Evolutionary conservation across 345 rosid species (phyloP).

Genomic region (Raphanus sativus): DNA sequence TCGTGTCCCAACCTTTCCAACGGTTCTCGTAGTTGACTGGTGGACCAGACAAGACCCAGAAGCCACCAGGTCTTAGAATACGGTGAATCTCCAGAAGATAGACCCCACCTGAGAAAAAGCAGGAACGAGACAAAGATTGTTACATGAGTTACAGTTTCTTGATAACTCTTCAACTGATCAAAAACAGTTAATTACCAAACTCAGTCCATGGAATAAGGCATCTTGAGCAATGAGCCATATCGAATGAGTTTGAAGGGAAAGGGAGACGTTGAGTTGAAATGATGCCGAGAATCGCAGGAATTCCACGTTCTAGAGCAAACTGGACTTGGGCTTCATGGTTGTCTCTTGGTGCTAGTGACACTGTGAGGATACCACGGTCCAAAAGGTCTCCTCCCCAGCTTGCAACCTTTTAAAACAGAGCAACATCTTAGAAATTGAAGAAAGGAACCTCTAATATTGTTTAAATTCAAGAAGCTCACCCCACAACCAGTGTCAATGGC

Average conservation of each 20-base stretch:
- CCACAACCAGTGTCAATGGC: conserved; percentile 99
- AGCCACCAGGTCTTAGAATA: conserved; percentile 96
- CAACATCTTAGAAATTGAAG: not conserved
- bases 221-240: conserved; percentile 99
- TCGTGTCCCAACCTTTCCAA: conserved; percentile 99
- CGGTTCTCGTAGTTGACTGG: conserved; percentile 88
- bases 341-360: conserved; percentile 97
- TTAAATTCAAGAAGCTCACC: conserved; percentile 45
- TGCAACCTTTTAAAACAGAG: conserved; percentile 65
- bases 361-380: conserved; percentile 82
- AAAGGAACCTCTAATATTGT: not conserved
- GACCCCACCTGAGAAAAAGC: conserved; percentile 70
- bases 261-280: conserved; percentile 96
- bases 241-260: conserved; percentile 94
- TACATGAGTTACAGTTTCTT: not conserved
- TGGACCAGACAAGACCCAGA: conserved; percentile 98
- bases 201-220: conserved; percentile 99
- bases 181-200: conserved; percentile 59
- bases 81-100: conserved; percentile 91
- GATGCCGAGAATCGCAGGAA: conserved; percentile 95
- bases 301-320: conserved; percentile 96
- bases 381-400: conserved; percentile 99
- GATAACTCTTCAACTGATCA: not conserved
- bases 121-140: conserved; percentile 6
- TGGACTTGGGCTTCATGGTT: conserved; percentile 99